A percentile compares a stretch with the other conserved stretches of the same genome.
These are phyloP conservation scores for Chamaecrista fasciculata DNA, from an alignment of 306 rosid species.

Conservation along the genomic window DNA sequence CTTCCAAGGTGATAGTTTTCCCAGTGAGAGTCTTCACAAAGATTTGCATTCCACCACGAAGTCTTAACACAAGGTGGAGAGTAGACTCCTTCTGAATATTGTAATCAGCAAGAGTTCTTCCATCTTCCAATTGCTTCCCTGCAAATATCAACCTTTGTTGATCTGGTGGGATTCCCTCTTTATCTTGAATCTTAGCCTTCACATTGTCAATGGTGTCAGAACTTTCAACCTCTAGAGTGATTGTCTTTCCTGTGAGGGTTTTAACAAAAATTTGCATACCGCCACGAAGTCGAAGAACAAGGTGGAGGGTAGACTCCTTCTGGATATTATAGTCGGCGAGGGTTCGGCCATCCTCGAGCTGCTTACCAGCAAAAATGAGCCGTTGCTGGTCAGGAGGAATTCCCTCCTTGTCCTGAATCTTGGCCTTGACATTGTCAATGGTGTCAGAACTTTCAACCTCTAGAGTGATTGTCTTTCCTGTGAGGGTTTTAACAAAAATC, in stretches of 20 bases:
- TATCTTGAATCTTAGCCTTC: not conserved
- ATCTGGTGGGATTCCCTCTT: not conserved
- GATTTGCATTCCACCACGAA: slow-evolving; percentile 32
- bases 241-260: not conserved
- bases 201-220: not conserved
- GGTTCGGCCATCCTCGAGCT: slow-evolving; percentile 8
- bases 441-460: slow-evolving; percentile 12
- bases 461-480: not conserved
- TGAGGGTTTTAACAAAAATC: slow-evolving; percentile 5
- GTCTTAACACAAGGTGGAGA: slow-evolving; percentile 24
- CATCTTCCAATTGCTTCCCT: slow-evolving; percentile 29
- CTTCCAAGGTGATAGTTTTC: slow-evolving; percentile 28
- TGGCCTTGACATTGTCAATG: slow-evolving; percentile 12
- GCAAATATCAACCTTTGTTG: slow-evolving; percentile 9
- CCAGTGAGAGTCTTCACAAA: slow-evolving; percentile 28
- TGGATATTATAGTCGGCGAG: not conserved
- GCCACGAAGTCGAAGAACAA: not conserved
- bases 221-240: not conserved
- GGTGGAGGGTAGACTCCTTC: slow-evolving; percentile 6
- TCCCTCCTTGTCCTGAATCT: slow-evolving; percentile 11
- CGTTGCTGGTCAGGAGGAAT: slow-evolving; percentile 12
- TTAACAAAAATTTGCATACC: slow-evolving; percentile 1
- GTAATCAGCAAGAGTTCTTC: slow-evolving; percentile 11
- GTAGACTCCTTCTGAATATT: slow-evolving; percentile 29
- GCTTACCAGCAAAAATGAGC: slow-evolving; percentile 13